Percentiles rank a stretch among this genome's conserved stretches.
These are phyloP conservation scores for Plasmodium blacklocki DNA, from an alignment of 169 alveolate genomes.

Conservation along the genomic window DNA sequence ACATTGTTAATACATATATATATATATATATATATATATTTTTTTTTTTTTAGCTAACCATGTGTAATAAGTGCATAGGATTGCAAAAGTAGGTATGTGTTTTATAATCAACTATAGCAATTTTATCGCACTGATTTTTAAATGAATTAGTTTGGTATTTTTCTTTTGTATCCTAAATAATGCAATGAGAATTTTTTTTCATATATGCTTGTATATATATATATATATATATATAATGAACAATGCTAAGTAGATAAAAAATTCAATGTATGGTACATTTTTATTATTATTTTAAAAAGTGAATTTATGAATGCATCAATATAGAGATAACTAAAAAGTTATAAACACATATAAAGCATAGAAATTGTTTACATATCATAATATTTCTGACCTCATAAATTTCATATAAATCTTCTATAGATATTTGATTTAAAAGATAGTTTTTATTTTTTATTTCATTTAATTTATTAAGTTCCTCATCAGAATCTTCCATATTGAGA, in stretches of 20 bases:
- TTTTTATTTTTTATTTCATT: constrained; percentile 49
- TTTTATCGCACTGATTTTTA: constrained; percentile 67
- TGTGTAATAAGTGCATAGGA: constrained; percentile 63
- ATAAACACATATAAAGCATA: no score
- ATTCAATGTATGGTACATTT: no score
- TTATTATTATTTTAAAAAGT: no score
- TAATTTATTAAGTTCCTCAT: constrained; percentile 24
- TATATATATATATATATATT: no score
- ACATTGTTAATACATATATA: no score
- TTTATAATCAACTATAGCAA: constrained; percentile 62
- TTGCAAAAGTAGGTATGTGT: constrained; percentile 71
- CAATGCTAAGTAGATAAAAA: no score
- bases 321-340: no score
- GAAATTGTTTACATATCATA: neutral
- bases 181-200: neutral
- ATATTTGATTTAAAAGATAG: constrained; percentile 36
- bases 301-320: no score
- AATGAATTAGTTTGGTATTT: constrained; percentile 68
- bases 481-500: constrained; percentile 19
- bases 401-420: constrained; percentile 66
- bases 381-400: constrained; percentile 52
- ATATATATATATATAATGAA: neutral
- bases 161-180: constrained; percentile 66
- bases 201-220: neutral
- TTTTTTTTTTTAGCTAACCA: constrained; percentile 35